Evolutionary conservation across 441 rosid species (phyloP).

Genomic region (Eutrema salsugineum): DNA sequence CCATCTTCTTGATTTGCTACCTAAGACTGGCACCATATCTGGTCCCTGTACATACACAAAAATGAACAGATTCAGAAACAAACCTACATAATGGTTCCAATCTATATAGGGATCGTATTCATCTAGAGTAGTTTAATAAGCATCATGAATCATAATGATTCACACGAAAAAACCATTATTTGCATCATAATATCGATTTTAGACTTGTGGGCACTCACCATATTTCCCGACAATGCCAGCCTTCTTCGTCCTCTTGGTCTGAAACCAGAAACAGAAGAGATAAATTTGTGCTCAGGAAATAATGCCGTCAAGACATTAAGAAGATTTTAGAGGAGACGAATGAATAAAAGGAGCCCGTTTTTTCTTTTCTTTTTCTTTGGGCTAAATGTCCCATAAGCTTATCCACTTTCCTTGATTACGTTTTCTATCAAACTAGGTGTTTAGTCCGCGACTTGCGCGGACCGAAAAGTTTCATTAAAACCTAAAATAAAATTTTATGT

Average conservation of each 20-base stretch:
- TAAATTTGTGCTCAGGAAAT: not conserved
- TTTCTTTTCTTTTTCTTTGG: too few relatives aligned
- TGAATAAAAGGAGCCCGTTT: not conserved
- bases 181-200: too few relatives aligned
- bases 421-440: too few relatives aligned
- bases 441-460: too few relatives aligned
- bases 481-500: too few relatives aligned
- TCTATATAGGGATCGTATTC: not conserved
- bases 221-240: constrained; percentile 18
- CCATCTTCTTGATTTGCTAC: too few relatives aligned
- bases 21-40: constrained; percentile 76
- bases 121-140: not conserved
- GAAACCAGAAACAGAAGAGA: not conserved
- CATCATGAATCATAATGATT: not conserved
- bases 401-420: too few relatives aligned
- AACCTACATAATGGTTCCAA: not conserved
- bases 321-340: not conserved
- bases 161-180: not conserved
- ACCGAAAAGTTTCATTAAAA: too few relatives aligned
- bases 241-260: constrained; percentile 20
- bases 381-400: too few relatives aligned
- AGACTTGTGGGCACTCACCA: not conserved
- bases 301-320: not conserved
- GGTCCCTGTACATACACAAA: not conserved
- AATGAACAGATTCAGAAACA: not conserved